A percentile compares a stretch with the other conserved stretches of the same genome.
phyloP scores from a whole-genome alignment of 768 basidiomycete species.

The Zangia roseola region DNA sequence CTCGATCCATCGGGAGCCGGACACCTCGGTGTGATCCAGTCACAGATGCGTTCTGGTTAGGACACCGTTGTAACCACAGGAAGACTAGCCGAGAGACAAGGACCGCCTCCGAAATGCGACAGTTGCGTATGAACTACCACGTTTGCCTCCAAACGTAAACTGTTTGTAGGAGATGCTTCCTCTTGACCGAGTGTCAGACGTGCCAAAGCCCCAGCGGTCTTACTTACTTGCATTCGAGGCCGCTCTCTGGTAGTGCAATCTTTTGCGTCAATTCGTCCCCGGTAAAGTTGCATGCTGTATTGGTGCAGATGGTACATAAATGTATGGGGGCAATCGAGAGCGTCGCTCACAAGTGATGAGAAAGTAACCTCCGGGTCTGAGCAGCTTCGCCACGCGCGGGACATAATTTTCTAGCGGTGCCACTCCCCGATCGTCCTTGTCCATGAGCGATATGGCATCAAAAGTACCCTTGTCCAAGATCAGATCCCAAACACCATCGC shows the following conservation, averaged over 20 bases:
- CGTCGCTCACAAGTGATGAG: slow-evolving; percentile 73
- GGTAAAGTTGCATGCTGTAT: slow-evolving; percentile 79
- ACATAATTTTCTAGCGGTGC: slow-evolving; percentile 63
- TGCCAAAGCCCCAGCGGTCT: neutral
- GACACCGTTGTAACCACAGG: neutral
- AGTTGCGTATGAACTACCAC: slow-evolving; percentile 66
- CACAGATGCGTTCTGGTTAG: no score
- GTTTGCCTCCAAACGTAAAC: slow-evolving; percentile 76
- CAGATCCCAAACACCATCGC: slow-evolving; percentile 57
- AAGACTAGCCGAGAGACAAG: neutral
- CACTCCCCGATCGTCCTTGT: slow-evolving; percentile 51
- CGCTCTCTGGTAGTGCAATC: slow-evolving; percentile 49
- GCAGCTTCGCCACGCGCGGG: slow-evolving; percentile 47
- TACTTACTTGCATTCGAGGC: slow-evolving; percentile 64
- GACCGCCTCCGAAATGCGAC: slow-evolving; percentile 61
- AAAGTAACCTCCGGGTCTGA: slow-evolving; percentile 68
- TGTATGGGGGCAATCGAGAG: neutral
- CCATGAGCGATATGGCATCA: slow-evolving; percentile 77
- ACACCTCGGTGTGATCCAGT: no score
- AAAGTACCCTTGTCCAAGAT: slow-evolving; percentile 87
- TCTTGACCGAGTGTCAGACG: slow-evolving; percentile 37
- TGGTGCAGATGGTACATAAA: neutral
- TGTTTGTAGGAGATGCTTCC: slow-evolving; percentile 72
- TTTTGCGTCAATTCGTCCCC: slow-evolving; percentile 63
- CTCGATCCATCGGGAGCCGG: neutral